Conservation (phyloP, 805 yeast species). For the Saccharomycopsis malanga region DNA sequence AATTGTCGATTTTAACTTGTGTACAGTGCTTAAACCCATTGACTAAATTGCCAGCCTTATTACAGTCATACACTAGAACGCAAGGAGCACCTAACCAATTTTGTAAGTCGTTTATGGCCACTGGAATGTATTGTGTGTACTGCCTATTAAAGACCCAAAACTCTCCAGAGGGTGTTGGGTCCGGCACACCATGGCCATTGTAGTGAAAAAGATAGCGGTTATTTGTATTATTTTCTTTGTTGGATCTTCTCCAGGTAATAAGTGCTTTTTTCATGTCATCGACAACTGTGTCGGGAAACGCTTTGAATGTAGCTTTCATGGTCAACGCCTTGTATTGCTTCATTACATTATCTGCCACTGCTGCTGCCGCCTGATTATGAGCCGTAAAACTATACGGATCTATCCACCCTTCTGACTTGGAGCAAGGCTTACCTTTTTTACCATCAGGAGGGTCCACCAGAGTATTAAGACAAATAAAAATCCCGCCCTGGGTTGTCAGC, state of each 20-base stretch:
- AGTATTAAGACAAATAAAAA: constrained; percentile 80
- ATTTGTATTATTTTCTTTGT: constrained; percentile 48
- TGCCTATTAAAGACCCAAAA: constrained; percentile 98
- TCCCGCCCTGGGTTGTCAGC: constrained; percentile 88
- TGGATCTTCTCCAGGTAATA: constrained; percentile 77
- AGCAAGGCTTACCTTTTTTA: constrained; percentile 77
- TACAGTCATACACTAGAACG: constrained; percentile 89
- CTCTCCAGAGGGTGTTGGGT: constrained; percentile 93
- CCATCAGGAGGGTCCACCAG: constrained; percentile 98
- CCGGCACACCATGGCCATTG: constrained; percentile 98
- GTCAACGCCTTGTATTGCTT: constrained; percentile 85
- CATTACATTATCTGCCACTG: constrained; percentile 84
- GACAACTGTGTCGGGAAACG: constrained; percentile 87
- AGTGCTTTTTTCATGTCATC: constrained; percentile 93
- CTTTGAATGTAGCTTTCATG: constrained; percentile 82
- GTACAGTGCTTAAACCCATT: constrained; percentile 84
- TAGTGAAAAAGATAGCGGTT: constrained; percentile 80
- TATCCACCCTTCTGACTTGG: constrained; percentile 86
- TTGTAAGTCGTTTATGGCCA: constrained; percentile 88
- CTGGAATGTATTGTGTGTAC: constrained; percentile 95
- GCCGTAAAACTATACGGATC: constrained; percentile 62
- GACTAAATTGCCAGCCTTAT: constrained; percentile 89
- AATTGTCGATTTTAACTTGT: constrained; percentile 83
- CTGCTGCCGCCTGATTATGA: constrained; percentile 87
- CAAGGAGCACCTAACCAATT: constrained; percentile 98